Percentiles rank a stretch among this genome's conserved stretches.
Evolutionary conservation across 805 yeast species (phyloP).

Genomic region (Teunomyces lycoperdinae): DNA sequence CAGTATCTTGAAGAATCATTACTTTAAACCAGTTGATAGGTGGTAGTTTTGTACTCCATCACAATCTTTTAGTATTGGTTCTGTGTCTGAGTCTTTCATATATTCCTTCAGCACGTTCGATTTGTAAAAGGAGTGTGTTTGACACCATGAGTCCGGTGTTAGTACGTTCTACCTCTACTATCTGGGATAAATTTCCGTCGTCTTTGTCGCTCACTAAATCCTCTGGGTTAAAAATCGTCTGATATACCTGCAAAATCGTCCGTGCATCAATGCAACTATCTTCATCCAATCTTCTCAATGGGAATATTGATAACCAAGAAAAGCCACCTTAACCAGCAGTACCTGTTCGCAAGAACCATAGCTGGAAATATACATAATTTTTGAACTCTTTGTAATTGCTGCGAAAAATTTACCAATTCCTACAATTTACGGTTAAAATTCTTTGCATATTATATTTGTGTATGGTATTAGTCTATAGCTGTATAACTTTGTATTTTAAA

Average conservation of each 20-base stretch:
- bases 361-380: not conserved
- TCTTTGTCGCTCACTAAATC: slow-evolving; percentile 11
- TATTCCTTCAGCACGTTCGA: slow-evolving; percentile 3
- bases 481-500: too few relatives aligned
- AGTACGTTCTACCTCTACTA: not conserved
- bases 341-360: not conserved
- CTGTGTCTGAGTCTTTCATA: slow-evolving; percentile 3
- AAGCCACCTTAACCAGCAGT: slow-evolving; percentile 10
- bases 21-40: slow-evolving; percentile 12
- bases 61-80: not conserved
- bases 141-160: slow-evolving; percentile 2
- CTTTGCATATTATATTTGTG: too few relatives aligned
- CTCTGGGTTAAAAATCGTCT: slow-evolving; percentile 14
- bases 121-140: slow-evolving; percentile 3
- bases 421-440: too few relatives aligned
- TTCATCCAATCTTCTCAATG: slow-evolving; percentile 14
- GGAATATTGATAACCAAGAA: slow-evolving; percentile 25
- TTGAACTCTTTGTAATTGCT: not conserved
- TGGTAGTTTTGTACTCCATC: not conserved
- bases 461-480: too few relatives aligned
- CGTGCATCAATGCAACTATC: slow-evolving; percentile 13
- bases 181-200: not conserved
- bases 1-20: slow-evolving; percentile 12
- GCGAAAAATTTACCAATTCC: not conserved
- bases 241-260: slow-evolving; percentile 12